These are phyloP conservation scores for Amauroascus niger DNA, from an alignment of 2,329 filamentous ascomycete genomes.

Conservation along the genomic window DNA sequence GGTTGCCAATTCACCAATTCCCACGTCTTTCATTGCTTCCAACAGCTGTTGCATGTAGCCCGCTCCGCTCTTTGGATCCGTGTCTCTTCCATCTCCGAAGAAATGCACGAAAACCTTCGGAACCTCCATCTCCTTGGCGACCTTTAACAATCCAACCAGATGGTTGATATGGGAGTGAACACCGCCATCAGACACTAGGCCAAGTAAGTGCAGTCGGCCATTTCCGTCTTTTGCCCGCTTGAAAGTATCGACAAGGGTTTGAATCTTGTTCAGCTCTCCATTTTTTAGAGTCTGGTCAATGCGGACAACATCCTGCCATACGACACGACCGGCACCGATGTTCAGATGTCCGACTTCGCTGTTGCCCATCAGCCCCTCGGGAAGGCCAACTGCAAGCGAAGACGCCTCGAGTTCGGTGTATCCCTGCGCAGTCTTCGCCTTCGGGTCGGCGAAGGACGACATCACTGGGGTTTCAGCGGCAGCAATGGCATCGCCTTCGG, in stretches of 20 bases:
- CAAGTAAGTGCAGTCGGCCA: slow-evolving; percentile 82
- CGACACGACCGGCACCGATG: slow-evolving; percentile 92
- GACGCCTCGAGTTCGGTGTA: slow-evolving; percentile 93
- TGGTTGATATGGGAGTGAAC: slow-evolving; percentile 96
- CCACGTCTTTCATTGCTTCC: slow-evolving; percentile 70
- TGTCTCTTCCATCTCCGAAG: slow-evolving; percentile 96
- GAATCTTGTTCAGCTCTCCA: slow-evolving; percentile 62
- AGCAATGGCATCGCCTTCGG: slow-evolving; percentile 88
- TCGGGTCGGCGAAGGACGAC: slow-evolving; percentile 64
- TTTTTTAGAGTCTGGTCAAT: slow-evolving; percentile 92
- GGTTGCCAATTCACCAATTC: slow-evolving; percentile 77
- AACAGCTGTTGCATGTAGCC: slow-evolving; percentile 82
- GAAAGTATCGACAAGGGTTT: slow-evolving; percentile 69
- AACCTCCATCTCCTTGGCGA: slow-evolving; percentile 78
- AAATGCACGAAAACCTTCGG: slow-evolving; percentile 97
- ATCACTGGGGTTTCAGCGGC: slow-evolving; percentile 88
- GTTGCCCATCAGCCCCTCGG: slow-evolving; percentile 97
- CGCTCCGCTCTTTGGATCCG: slow-evolving; percentile 86
- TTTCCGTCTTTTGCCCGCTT: slow-evolving; percentile 74
- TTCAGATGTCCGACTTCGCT: slow-evolving; percentile 98
- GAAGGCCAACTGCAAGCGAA: slow-evolving; percentile 87
- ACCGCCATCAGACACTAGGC: slow-evolving; percentile 88
- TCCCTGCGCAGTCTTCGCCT: slow-evolving; percentile 65
- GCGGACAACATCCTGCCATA: slow-evolving; percentile 96
- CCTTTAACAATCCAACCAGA: slow-evolving; percentile 73